Base-by-base conservation (phyloP, 345 rosid species). In the Boechera retrofracta region DNA sequence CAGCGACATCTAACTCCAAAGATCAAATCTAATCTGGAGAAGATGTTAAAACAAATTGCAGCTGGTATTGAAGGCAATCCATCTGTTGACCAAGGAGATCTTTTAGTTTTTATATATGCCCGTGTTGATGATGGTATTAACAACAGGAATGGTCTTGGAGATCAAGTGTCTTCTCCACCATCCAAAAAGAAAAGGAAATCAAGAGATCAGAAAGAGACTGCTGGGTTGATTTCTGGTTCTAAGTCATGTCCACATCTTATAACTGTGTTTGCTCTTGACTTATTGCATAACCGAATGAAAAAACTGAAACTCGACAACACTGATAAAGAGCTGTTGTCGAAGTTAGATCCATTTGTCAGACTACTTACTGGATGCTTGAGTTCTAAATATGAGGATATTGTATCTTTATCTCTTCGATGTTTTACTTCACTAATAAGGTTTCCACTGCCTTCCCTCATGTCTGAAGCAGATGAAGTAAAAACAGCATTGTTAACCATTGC, bases 291-390 rank as follows among this genome's bases (percentile, higher is more conserved):
- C 71, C 83, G 79, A 69, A 28, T 92, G 64, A 92, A 88, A 86
- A 87, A 80, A 52, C 28, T 79, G 60, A 91, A 85, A 84, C 38
- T 71, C 72, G 85, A 79, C 72, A 81, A 81, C 60, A 76, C 76
- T 66, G 70, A 85, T 78, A 80, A 58, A 67, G 71, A 82, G 55
- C 76, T 87, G 35, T 68, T 88, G 53, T 83, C 92, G 2, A 91
- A 80, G 97, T 82, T 92, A 87, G 97, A 91, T 82, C 95, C 99
- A 6, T 95, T 95, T 74, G 85, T 95, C 54, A 79, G 73, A 70
- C 75, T 89, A 70, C 83, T 92, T 53, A 83, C 92, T 49, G 75
- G 70, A 53, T 91, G 98, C 86, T 81, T 95, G 94, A 82, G 86
- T 84, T 89, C 98, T 8, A 89, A 89, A 76, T 91, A 91, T 74